Conservation (phyloP, 1,139 yeast genomes). For the Diutina sp. region DNA sequence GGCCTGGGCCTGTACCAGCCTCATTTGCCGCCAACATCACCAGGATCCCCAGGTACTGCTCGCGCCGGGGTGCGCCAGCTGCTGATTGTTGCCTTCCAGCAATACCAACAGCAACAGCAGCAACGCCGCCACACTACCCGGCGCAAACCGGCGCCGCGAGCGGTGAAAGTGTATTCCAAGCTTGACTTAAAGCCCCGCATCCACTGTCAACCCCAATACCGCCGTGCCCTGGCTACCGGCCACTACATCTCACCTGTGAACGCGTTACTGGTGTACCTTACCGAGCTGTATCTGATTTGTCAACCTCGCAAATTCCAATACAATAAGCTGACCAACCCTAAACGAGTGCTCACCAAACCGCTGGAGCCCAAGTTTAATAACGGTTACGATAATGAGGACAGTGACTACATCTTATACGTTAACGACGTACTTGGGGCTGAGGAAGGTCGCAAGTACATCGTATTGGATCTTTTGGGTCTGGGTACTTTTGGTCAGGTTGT, state of each 20-base stretch:
- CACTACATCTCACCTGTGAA: conserved; percentile 76
- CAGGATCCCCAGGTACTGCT: neutral
- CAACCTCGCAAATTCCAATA: conserved; percentile 75
- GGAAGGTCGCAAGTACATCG: conserved; percentile 78
- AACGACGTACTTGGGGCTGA: conserved; percentile 87
- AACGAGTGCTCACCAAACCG: conserved; percentile 86
- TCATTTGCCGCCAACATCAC: neutral
- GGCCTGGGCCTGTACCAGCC: neutral
- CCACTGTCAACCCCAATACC: conserved; percentile 58
- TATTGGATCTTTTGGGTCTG: conserved; percentile 82
- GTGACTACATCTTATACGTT: conserved; percentile 86
- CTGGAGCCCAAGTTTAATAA: conserved; percentile 71
- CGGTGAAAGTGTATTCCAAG: conserved; percentile 22
- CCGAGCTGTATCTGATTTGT: conserved; percentile 77
- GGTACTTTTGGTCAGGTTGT: conserved; percentile 99
- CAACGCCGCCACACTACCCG: conserved; percentile 5
- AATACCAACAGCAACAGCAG: neutral
- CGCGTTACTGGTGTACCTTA: conserved; percentile 67
- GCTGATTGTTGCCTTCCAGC: conserved; percentile 1
- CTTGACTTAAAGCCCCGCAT: conserved; percentile 52
- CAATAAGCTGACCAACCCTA: conserved; percentile 76
- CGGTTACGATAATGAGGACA: conserved; percentile 80
- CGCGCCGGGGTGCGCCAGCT: neutral
- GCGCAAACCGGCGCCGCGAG: conserved; percentile 26
- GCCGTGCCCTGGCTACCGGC: conserved; percentile 72